Conservation (phyloP, 495 filamentous ascomycete genomes). For the Penicillium salamii region DNA sequence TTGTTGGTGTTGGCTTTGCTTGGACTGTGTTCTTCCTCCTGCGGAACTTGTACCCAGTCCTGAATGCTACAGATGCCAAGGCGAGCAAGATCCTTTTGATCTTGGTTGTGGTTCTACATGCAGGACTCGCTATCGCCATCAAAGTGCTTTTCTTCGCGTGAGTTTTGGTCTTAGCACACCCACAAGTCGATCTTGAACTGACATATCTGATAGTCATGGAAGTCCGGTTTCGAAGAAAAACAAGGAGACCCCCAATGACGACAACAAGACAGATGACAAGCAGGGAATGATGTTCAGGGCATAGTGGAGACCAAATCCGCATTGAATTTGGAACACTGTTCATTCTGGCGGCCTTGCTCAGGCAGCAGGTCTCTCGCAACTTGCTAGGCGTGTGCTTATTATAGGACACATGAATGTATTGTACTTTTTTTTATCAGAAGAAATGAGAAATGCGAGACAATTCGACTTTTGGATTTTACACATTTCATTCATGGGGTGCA, state of each 20-base stretch:
- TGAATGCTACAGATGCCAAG: constrained; percentile 88
- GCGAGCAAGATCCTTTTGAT: constrained; percentile 85
- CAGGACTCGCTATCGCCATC: constrained; percentile 84
- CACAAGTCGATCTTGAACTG: constrained; percentile 4
- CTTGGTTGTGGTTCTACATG: constrained; percentile 79
- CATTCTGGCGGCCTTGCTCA: constrained; percentile 17
- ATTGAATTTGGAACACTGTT: constrained; percentile 1
- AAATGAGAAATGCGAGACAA: constrained; percentile 5
- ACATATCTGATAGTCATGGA: constrained; percentile 47
- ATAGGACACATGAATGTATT: constrained; percentile 16
- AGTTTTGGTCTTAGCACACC: constrained; percentile 18
- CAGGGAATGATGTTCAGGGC: constrained; percentile 30
- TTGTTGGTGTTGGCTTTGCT: constrained; percentile 87
- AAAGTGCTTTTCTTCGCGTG: constrained; percentile 94
- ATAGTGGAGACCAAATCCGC: constrained; percentile 5
- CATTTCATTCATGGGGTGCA: constrained; percentile 43
- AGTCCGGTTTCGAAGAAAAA: constrained; percentile 61
- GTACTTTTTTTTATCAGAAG: constrained; percentile 14
- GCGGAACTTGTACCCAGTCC: constrained; percentile 88
- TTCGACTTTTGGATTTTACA: constrained; percentile 38
- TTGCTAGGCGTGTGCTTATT: constrained; percentile 10
- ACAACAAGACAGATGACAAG: constrained; percentile 30
- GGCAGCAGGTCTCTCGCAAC: constrained; percentile 19
- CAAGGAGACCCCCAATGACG: constrained; percentile 27
- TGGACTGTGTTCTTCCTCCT: constrained; percentile 83